Evolutionary conservation across 495 filamentous ascomycete genomes (phyloP).

Genomic region (Annulohypoxylon nitens): DNA sequence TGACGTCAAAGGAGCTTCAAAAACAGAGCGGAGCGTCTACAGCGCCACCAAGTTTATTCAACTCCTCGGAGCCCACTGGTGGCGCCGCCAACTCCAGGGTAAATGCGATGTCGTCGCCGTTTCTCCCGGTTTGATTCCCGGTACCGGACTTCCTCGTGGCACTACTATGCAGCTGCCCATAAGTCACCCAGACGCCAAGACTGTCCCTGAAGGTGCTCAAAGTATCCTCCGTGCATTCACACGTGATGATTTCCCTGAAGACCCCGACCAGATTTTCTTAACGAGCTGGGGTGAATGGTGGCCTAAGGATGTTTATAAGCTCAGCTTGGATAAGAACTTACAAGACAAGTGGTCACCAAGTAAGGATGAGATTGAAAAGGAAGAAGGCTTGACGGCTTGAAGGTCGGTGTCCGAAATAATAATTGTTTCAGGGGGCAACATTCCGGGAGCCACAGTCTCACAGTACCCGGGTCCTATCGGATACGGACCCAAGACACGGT

Average conservation of each 20-base stretch:
- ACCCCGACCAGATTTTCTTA: conserved; percentile 61
- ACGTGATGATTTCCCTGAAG: conserved; percentile 58
- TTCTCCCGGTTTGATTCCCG: conserved; percentile 59
- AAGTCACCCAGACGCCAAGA: conserved; percentile 56
- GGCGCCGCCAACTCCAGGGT: conserved; percentile 59
- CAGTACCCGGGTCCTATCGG: neutral
- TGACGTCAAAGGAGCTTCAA: conserved; percentile 51
- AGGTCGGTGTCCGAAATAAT: neutral
- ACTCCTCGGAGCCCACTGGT: conserved; percentile 62
- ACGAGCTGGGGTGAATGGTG: conserved; percentile 66
- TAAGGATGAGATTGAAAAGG: conserved; percentile 58
- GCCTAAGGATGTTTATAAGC: conserved; percentile 55
- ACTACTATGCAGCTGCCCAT: conserved; percentile 26
- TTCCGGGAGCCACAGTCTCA: neutral
- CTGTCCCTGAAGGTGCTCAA: conserved; percentile 55
- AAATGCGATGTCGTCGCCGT: conserved; percentile 58
- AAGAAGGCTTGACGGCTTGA: conserved; percentile 49
- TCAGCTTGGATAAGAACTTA: conserved; percentile 54
- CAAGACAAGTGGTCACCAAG: conserved; percentile 62
- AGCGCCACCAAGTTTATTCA: conserved; percentile 58
- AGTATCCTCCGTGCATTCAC: conserved; percentile 58
- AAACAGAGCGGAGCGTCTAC: conserved; percentile 48
- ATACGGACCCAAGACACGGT: neutral
- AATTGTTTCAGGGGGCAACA: neutral
- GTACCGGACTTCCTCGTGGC: conserved; percentile 50